Conservation (phyloP, 495 filamentous ascomycete species). For the Trichoderma erinaceum region DNA sequence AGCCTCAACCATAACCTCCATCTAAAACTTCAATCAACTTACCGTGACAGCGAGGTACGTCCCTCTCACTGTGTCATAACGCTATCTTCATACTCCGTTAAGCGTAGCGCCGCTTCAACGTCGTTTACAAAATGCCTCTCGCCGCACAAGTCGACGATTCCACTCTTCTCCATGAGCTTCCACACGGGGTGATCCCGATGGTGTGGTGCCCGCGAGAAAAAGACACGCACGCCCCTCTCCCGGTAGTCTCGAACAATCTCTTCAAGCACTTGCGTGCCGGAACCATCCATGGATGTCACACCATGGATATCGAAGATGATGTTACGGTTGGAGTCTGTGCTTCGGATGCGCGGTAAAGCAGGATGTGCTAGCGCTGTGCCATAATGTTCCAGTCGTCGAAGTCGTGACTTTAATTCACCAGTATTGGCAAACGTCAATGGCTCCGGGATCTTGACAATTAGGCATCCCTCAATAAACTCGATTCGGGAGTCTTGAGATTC, state of each 20-base stretch:
- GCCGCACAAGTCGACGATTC: slow-evolving; percentile 75
- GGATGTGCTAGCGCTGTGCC: slow-evolving; percentile 81
- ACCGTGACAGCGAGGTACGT: not conserved
- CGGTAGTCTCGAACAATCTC: slow-evolving; percentile 82
- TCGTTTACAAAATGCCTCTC: slow-evolving; percentile 68
- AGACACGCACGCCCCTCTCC: slow-evolving; percentile 68
- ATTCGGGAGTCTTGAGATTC: slow-evolving; percentile 69
- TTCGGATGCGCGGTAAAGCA: slow-evolving; percentile 68
- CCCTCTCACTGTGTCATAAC: slow-evolving; percentile 9
- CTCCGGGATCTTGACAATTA: slow-evolving; percentile 97
- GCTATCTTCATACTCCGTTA: slow-evolving; percentile 62
- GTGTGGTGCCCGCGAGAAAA: slow-evolving; percentile 72
- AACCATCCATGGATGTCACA: slow-evolving; percentile 86
- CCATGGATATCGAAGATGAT: slow-evolving; percentile 97
- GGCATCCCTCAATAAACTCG: slow-evolving; percentile 82
- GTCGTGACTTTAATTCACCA: slow-evolving; percentile 77
- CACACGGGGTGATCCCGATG: slow-evolving; percentile 57
- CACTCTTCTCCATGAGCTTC: slow-evolving; percentile 65
- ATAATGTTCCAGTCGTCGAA: slow-evolving; percentile 80
- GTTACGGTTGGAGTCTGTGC: slow-evolving; percentile 70
- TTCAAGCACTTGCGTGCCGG: slow-evolving; percentile 79
- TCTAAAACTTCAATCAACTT: not conserved
- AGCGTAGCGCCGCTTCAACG: slow-evolving; percentile 74
- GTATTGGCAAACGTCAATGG: slow-evolving; percentile 97
- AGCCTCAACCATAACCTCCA: not conserved